A percentile compares a stretch with the other conserved stretches of the same genome.
These are phyloP conservation scores for Malus hybrid DNA, from an alignment of 331 rosid species.

Conservation along the genomic window DNA sequence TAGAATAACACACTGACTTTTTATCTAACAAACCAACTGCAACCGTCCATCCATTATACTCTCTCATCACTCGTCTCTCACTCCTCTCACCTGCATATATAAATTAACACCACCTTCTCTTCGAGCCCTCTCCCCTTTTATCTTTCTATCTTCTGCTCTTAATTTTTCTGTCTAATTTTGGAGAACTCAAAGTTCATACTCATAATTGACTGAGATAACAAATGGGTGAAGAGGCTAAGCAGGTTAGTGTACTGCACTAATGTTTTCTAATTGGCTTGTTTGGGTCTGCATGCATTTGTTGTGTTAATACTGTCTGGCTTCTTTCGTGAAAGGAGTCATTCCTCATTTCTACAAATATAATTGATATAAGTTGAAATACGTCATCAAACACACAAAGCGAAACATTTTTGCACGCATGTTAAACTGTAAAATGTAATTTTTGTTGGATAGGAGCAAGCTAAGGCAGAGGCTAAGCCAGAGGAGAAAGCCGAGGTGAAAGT, in stretches of 20 bases:
- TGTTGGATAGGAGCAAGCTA: conserved; percentile 40
- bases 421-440: not conserved
- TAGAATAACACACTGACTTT: conserved; percentile 45
- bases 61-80: not conserved
- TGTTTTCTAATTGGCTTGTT: not conserved
- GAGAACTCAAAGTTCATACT: conserved; percentile 6
- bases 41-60: conserved; percentile 28
- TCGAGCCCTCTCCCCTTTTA: conserved; percentile 3
- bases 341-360: not conserved
- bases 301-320: not conserved
- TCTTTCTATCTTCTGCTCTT: not conserved
- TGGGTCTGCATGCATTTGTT: not conserved
- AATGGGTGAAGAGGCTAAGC: conserved; percentile 79
- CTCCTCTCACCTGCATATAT: conserved; percentile 18
- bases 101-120: conserved; percentile 20
- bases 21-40: conserved; percentile 23
- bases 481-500: conserved; percentile 11
- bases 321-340: not conserved
- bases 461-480: conserved; percentile 38
- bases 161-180: not conserved
- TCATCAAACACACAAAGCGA: not conserved
- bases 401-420: not conserved
- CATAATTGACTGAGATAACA: conserved; percentile 5
- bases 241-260: conserved; percentile 20
- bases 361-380: not conserved